Evolutionary conservation across 2,329 filamentous ascomycete genomes (phyloP), one percentile per base, ranked within the genome.

Genomic region (Exophiala bonariae): DNA sequence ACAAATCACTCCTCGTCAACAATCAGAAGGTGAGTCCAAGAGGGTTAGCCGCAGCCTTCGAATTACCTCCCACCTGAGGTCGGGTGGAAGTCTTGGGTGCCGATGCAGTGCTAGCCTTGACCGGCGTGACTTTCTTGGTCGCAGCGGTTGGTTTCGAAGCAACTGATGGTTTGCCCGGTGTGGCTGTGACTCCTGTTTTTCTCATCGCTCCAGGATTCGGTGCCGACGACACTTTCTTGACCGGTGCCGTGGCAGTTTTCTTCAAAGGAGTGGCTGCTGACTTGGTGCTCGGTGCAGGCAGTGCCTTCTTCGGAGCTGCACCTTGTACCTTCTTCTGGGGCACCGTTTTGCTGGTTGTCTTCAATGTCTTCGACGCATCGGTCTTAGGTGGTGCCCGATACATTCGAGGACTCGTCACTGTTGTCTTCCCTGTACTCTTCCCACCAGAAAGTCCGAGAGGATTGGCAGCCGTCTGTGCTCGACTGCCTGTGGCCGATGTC

Each of bases 371-470:
- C 4, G 55, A 59, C 1, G 63, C 58, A n/a, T 59, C 39, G 5
- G 57, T 18, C 53, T 66, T 53, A 4, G 44, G 19, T 16, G 55
- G 54, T 17, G 48, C 44, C 13, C 38, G 43, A 33, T 59, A 58
- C 13, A 58, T 20, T 7, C 37, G 42, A 14, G 55, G 55, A 35
- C 47, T 50, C 8, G 56, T 60, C 33, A 56, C 50, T 14, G 48
- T 38, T 33, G 28, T 34, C 41, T 54, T 60, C 6, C 58, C 58
- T 11, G 44, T 37, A 3, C 51, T 45, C 20, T 52, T 57, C 9
- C 42, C 47, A 18, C 44, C 34, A n/a, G 48, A 52, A 19, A 64
- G 42, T 4, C 61, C 61, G 1, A 64, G 35, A 11, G 61, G 61
- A 23, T 64, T 64, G 20, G 30, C 39, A 1, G 59, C 60, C 3